phyloP scores from a whole-genome alignment of 768 basidiomycete genomes.

The Suillus subalutaceus region DNA sequence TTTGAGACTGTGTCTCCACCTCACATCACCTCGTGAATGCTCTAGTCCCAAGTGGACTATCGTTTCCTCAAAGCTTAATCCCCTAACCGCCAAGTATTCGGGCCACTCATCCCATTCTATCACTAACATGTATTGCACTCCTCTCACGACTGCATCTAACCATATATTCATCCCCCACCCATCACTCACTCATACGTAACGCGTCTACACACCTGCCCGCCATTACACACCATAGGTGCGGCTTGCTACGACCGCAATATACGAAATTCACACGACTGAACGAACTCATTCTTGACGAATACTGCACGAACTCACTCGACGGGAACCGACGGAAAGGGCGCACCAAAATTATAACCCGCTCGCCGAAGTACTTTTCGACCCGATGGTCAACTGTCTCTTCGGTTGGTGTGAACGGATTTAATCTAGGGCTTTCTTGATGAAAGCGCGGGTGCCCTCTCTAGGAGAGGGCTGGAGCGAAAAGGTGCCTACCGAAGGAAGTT shows the following conservation, averaged over 20 bases:
- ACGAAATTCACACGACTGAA: conserved; percentile 33
- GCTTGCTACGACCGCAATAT: conserved; percentile 35
- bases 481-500: conserved; percentile 24
- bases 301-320: conserved; percentile 32
- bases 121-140: conserved; percentile 25
- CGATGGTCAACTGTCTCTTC: conserved; percentile 17
- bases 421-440: conserved; percentile 26
- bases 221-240: conserved; percentile 20
- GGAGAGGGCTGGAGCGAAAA: conserved; percentile 36
- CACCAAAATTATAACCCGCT: conserved; percentile 26
- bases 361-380: conserved; percentile 13
- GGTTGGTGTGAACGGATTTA: conserved; percentile 16
- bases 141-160: conserved; percentile 25
- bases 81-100: conserved; percentile 24
- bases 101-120: conserved; percentile 21
- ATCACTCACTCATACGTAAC: conserved; percentile 18
- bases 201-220: conserved; percentile 20
- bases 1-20: conserved; percentile 32
- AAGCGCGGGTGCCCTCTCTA: conserved; percentile 33
- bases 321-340: conserved; percentile 28
- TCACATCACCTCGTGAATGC: conserved; percentile 22
- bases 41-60: conserved; percentile 32
- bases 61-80: conserved; percentile 26
- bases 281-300: conserved; percentile 41
- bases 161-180: conserved; percentile 27